These are phyloP conservation scores for Sordariomycetes sp. DNA, from an alignment of 2,329 filamentous ascomycete genomes.

Conservation along the genomic window DNA sequence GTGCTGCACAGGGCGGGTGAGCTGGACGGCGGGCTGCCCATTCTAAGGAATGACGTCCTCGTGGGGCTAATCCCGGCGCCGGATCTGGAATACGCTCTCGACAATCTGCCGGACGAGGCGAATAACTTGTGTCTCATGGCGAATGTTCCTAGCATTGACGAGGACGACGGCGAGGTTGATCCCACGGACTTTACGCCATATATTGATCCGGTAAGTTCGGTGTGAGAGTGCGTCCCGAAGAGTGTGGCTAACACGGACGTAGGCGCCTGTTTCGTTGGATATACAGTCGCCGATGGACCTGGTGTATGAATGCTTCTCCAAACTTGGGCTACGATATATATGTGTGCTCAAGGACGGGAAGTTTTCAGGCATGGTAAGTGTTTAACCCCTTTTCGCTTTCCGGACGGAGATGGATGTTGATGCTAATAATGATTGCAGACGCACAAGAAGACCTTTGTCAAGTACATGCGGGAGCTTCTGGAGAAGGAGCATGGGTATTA, in stretches of 20 bases:
- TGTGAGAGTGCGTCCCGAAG: not conserved
- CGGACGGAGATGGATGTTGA: not conserved
- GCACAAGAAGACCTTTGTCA: slow-evolving; percentile 95
- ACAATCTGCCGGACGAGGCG: slow-evolving; percentile 68
- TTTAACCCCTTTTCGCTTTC: not conserved
- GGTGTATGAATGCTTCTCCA: slow-evolving; percentile 93
- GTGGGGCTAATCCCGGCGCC: slow-evolving; percentile 89
- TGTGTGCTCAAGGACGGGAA: slow-evolving; percentile 78
- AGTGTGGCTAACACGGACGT: not conserved
- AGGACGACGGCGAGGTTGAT: slow-evolving; percentile 48
- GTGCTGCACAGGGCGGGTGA: slow-evolving; percentile 77
- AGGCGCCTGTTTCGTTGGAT: slow-evolving; percentile 80
- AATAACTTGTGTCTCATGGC: slow-evolving; percentile 75
- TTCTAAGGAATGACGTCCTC: slow-evolving; percentile 66
- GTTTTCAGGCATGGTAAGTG: slow-evolving; percentile 75
- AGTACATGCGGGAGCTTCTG: slow-evolving; percentile 80
- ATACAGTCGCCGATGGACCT: slow-evolving; percentile 86
- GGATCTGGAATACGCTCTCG: slow-evolving; percentile 85
- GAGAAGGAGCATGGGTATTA: slow-evolving; percentile 26
- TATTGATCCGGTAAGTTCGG: slow-evolving; percentile 65
- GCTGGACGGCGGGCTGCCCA: slow-evolving; percentile 82
- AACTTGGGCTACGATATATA: slow-evolving; percentile 84
- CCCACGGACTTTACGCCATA: slow-evolving; percentile 82
- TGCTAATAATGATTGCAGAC: slow-evolving; percentile 35
- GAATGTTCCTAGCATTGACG: slow-evolving; percentile 49